Conservation (phyloP, 768 basidiomycete genomes). For the Suillus decipiens region DNA sequence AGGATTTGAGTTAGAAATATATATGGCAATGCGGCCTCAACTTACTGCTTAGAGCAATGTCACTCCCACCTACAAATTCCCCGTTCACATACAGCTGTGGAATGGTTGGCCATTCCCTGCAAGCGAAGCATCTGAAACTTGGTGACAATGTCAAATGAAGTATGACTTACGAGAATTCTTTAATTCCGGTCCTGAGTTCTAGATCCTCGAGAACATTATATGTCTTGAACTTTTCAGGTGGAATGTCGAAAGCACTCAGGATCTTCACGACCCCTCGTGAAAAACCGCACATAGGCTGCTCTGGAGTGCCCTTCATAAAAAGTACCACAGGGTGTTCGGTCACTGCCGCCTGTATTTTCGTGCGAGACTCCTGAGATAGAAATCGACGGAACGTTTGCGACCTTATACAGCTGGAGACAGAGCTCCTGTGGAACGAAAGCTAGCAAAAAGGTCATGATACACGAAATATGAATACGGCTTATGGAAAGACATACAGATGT, state of each 20-base stretch:
- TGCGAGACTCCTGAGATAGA: conserved; percentile 62
- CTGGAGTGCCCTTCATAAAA: conserved; percentile 97
- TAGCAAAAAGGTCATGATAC: conserved; percentile 18
- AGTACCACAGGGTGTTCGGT: conserved; percentile 79
- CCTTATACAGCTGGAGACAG: conserved; percentile 20
- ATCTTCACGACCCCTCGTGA: conserved; percentile 92
- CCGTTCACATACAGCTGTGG: conserved; percentile 95
- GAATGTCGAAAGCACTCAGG: conserved; percentile 81
- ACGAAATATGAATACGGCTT: neutral
- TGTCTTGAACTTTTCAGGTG: conserved; percentile 78
- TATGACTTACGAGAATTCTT: conserved; percentile 89
- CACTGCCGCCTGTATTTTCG: conserved; percentile 71
- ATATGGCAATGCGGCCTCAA: conserved; percentile 22
- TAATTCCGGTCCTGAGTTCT: conserved; percentile 83
- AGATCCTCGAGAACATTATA: conserved; percentile 88
- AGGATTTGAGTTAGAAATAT: conserved; percentile 9
- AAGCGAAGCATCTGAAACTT: neutral
- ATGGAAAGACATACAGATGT: conserved; percentile 43
- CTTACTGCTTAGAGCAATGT: conserved; percentile 90
- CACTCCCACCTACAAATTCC: conserved; percentile 96
- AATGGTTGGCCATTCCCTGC: conserved; percentile 97
- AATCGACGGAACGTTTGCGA: conserved; percentile 40
- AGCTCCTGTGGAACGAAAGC: conserved; percentile 36
- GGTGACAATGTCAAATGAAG: neutral
- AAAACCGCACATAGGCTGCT: conserved; percentile 90